Conservation (phyloP, 2,329 filamentous ascomycete genomes). For the Venturia aucupariae region DNA sequence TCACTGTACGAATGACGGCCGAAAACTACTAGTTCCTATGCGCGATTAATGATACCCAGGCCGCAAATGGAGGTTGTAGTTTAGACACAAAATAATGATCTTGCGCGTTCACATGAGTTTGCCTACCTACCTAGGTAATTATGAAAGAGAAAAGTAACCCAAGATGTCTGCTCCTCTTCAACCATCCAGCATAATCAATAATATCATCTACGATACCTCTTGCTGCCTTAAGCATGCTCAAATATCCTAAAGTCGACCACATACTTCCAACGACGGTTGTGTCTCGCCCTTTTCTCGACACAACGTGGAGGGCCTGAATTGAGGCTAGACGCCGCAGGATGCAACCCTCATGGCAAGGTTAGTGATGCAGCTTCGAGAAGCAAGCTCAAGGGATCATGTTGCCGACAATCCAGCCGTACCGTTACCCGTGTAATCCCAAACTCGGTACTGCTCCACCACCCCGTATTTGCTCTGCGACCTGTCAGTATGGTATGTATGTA, state of each 20-base stretch:
- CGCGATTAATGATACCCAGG: conserved; percentile 8
- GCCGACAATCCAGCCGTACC: background rate
- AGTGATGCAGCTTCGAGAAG: background rate
- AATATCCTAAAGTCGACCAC: background rate
- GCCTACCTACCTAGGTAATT: background rate
- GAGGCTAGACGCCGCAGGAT: background rate
- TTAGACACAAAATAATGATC: background rate
- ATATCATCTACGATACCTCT: background rate
- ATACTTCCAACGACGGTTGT: background rate
- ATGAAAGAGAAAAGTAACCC: background rate
- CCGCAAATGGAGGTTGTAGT: background rate
- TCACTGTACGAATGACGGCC: background rate
- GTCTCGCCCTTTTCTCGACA: background rate
- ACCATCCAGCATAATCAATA: too few relatives aligned
- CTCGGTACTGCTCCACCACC: background rate
- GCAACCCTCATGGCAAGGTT: background rate
- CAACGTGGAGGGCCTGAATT: background rate
- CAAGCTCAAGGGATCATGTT: background rate
- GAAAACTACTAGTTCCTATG: background rate
- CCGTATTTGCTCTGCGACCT: background rate
- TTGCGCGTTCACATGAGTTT: background rate
- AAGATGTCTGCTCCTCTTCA: background rate
- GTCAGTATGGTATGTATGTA: background rate
- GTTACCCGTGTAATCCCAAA: background rate
- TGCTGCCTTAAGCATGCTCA: background rate